Evolutionary conservation across 192 early-diverging fungal species (phyloP).

Genomic region (Coemansia sp.): DNA sequence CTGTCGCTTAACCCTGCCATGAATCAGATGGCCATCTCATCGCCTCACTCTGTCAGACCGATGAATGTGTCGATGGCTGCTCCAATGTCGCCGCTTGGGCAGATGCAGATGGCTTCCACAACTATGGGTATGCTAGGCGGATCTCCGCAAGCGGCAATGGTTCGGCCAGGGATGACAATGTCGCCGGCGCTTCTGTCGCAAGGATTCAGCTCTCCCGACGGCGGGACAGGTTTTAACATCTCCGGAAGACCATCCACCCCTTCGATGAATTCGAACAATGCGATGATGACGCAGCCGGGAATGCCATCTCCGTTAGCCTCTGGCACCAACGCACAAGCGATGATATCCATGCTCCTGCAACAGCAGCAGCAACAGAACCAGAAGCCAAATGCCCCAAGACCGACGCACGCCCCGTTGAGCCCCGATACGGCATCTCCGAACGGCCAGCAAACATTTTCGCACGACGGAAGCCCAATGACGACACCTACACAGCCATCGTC

Average conservation of each 20-base stretch:
- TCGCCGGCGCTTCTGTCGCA: slow-evolving; percentile 14
- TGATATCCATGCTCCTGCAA: slow-evolving; percentile 51
- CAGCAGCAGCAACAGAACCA: slow-evolving; percentile 37
- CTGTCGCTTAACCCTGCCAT: slow-evolving; percentile 18
- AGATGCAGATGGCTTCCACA: slow-evolving; percentile 5
- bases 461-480: neutral
- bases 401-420: slow-evolving; percentile 28
- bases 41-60: slow-evolving; percentile 14
- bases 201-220: neutral
- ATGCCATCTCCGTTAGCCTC: slow-evolving; percentile 24
- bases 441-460: slow-evolving; percentile 2
- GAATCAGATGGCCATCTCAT: slow-evolving; percentile 20
- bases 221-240: slow-evolving; percentile 10
- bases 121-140: slow-evolving; percentile 12
- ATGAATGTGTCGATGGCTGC: slow-evolving; percentile 11
- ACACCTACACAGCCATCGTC: slow-evolving; percentile 1
- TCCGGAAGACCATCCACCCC: slow-evolving; percentile 7
- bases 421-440: slow-evolving; percentile 19
- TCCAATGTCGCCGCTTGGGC: slow-evolving; percentile 27
- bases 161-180: slow-evolving; percentile 13
- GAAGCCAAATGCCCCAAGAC: slow-evolving; percentile 27
- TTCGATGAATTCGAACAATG: slow-evolving; percentile 11
- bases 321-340: slow-evolving; percentile 36
- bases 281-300: neutral
- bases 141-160: slow-evolving; percentile 19